Conservation (phyloP, 2,329 filamentous ascomycete genomes). For the Beauveria sp. region DNA sequence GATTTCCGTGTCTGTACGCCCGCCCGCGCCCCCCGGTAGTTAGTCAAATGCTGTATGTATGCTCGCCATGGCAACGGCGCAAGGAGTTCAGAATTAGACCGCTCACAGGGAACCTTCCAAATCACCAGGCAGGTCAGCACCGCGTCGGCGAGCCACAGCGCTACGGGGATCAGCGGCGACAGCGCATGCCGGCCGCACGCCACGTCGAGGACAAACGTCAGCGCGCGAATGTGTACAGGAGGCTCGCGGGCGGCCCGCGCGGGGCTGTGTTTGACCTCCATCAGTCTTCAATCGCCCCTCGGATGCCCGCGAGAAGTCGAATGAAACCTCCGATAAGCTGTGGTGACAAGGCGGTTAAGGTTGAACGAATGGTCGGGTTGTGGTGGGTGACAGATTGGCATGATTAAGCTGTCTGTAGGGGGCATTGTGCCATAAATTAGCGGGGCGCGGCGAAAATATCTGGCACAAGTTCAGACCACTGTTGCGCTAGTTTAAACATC, state of each 20-base stretch:
- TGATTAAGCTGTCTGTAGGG: constrained; percentile 9
- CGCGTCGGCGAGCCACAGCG: constrained; percentile 63
- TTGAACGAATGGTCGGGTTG: background rate
- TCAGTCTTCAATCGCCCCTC: background rate
- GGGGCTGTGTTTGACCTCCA: constrained; percentile 7
- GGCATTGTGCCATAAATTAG: background rate
- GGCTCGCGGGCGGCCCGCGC: constrained; percentile 10
- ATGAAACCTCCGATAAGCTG: background rate
- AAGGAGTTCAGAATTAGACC: background rate
- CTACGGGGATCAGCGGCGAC: constrained; percentile 44
- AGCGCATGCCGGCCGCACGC: constrained; percentile 42
- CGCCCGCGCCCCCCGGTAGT: too few species aligned
- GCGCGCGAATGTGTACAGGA: constrained; percentile 20
- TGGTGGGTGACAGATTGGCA: constrained; percentile 4
- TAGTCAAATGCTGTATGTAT: too few species aligned
- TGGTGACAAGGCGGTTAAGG: background rate
- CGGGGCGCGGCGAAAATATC: background rate
- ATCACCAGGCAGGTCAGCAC: constrained; percentile 67
- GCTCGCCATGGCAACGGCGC: too few species aligned
- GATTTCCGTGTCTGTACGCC: constrained; percentile 74
- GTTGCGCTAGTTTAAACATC: too few species aligned
- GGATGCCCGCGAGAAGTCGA: too few species aligned
- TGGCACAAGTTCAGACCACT: too few species aligned
- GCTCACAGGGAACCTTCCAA: constrained; percentile 74
- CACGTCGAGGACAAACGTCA: constrained; percentile 32